Evolutionary conservation across 2,329 filamentous ascomycete species (phyloP), one percentile per base, ranked within the genome.

Genomic region (Claviceps spartinae): DNA sequence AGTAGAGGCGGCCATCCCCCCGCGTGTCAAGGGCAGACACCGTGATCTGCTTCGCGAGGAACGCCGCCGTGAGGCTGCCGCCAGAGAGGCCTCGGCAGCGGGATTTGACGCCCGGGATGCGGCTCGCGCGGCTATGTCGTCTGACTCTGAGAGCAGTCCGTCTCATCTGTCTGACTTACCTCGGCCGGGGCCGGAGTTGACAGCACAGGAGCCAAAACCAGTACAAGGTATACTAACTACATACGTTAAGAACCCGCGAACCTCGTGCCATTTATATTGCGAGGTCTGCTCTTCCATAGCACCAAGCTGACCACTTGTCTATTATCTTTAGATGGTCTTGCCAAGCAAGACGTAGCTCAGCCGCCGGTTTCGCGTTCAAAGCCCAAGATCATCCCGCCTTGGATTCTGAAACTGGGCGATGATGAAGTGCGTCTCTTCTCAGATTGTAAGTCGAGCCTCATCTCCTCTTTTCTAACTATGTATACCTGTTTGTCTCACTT

Each of bases 41-140:
- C 43, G 49, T n/a, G 49, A 51, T 37, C 22, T 51, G 20, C 20
- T 51, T 40, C 49, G 49, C 43, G 49, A 51, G n/a, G 44, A 51
- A 44, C 49, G 49, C 1, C 43, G 43, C 13, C 49, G 49, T 3
- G 49, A 51, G 24, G 49, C 49, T 7, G 43, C 49, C 5, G 43
- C 36, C 1, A 26, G 26, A 34, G 30, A 34, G 49, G 22, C 30
- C 16, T 46, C 41, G 18, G 36, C 30, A 8, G 14, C 37, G 1
- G 24, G n/a, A 6, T 42, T 24, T n/a, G 38, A 41, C 20, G n/a
- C 16, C 22, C 20, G 16, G 30, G 7, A 50, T 45, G 41, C 4
- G 4, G 18, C 24, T 18, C 9, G 6, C 34, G 13, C 14, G 2
- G 2, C 34, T 36, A n/a, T 18, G 30, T 50, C 41, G 48, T 44